These are phyloP conservation scores for Fusarium sp. DNA, from an alignment of 2,329 filamentous ascomycete genomes.

Conservation along the genomic window DNA sequence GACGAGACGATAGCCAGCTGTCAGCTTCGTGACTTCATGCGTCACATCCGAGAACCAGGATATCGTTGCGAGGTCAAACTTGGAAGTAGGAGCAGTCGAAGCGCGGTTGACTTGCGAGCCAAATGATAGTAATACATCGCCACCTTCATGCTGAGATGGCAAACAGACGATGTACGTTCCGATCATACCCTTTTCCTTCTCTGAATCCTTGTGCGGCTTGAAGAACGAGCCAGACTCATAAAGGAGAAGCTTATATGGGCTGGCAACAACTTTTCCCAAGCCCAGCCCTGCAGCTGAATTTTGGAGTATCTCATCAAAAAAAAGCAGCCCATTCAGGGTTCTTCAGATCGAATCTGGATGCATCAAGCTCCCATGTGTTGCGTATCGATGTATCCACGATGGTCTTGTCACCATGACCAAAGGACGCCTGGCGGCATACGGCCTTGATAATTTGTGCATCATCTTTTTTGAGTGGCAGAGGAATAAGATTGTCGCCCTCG, in stretches of 20 bases:
- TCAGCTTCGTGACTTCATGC: constrained; percentile 6
- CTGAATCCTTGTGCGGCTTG: constrained; percentile 16
- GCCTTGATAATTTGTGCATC: constrained; percentile 13
- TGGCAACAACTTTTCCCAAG: not conserved
- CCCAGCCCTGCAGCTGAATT: constrained; percentile 7
- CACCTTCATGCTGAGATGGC: constrained; percentile 24
- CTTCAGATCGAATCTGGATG: constrained; percentile 6
- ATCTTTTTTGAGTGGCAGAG: constrained; percentile 11
- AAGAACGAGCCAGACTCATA: constrained; percentile 31
- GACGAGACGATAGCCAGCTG: constrained; percentile 23
- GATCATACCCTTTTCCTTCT: constrained; percentile 13
- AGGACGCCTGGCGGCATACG: constrained; percentile 14
- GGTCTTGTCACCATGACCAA: constrained; percentile 17
- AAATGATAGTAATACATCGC: constrained; percentile 16
- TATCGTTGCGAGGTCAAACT: constrained; percentile 23
- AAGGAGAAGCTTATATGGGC: constrained; percentile 24
- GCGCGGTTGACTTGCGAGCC: not conserved
- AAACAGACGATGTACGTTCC: constrained; percentile 21
- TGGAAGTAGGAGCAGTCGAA: constrained; percentile 17
- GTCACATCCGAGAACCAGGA: constrained; percentile 29
- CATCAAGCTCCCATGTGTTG: constrained; percentile 28
- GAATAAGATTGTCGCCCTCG: not conserved
- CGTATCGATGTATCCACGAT: constrained; percentile 11
- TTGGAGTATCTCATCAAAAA: not conserved
- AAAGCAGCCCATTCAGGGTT: constrained; percentile 10